These are phyloP conservation scores for Nasturtium officinale DNA, from an alignment of 345 rosid species.

Conservation along the genomic window DNA sequence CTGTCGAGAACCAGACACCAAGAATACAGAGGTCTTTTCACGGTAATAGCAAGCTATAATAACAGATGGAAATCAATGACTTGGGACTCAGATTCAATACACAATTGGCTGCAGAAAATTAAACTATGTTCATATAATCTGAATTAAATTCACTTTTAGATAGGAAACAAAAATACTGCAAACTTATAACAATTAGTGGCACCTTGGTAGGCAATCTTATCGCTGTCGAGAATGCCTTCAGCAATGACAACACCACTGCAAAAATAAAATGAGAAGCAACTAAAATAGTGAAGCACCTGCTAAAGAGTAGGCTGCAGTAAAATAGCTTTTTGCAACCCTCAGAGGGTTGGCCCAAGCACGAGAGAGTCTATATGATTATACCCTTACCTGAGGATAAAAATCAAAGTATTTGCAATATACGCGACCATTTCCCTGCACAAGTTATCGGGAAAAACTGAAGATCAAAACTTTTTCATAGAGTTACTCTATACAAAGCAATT, in stretches of 20 bases:
- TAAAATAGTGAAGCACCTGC: neutral
- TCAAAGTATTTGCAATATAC: constrained; percentile 93
- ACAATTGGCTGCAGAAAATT: neutral
- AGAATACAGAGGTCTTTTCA: constrained; percentile 1
- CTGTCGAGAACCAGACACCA: constrained; percentile 10
- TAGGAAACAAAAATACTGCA: neutral
- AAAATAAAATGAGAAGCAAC: constrained; percentile 36
- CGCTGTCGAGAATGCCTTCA: constrained; percentile 71
- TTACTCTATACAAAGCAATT: constrained; percentile 1
- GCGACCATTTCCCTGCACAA: constrained; percentile 92
- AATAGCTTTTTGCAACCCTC: constrained; percentile 9
- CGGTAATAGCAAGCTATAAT: neutral
- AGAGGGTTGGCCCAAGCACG: neutral
- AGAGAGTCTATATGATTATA: constrained; percentile 10
- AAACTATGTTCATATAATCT: constrained; percentile 4
- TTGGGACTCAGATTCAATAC: neutral
- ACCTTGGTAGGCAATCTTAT: constrained; percentile 58
- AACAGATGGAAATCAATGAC: neutral
- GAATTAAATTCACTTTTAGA: neutral
- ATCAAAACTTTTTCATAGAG: constrained; percentile 2
- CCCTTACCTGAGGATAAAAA: constrained; percentile 88
- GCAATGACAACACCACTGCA: constrained; percentile 98
- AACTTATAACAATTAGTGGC: constrained; percentile 24
- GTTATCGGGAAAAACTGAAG: constrained; percentile 7
- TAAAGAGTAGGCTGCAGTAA: constrained; percentile 14